Evolutionary conservation across 2,329 filamentous ascomycete species (phyloP).

Genomic region (Mycocentrospora acerina): DNA sequence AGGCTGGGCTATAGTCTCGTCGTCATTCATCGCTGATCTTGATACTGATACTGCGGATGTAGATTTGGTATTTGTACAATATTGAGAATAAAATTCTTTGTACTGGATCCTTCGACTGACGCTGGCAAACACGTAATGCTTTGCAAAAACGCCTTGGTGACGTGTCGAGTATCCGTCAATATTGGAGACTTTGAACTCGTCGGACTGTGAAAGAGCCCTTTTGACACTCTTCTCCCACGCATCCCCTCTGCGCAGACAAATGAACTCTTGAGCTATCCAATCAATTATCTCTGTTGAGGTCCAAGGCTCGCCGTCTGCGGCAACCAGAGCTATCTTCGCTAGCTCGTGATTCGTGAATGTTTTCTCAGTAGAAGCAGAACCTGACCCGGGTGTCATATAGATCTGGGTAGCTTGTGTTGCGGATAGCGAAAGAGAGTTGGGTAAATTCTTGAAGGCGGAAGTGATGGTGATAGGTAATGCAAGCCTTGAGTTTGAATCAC

Average conservation of each 20-base stretch:
- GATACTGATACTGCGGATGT: constrained; percentile 2
- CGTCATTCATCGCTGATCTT: not conserved
- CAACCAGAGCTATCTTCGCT: constrained; percentile 14
- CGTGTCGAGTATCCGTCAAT: not conserved
- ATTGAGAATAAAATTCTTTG: constrained; percentile 4
- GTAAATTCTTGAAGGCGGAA: too few species aligned
- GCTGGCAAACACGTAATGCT: constrained; percentile 4
- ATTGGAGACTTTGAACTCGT: constrained; percentile 12
- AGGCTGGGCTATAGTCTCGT: too few species aligned
- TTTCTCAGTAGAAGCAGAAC: too few species aligned
- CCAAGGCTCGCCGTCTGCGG: constrained; percentile 10
- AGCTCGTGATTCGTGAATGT: constrained; percentile 8
- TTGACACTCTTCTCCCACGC: constrained; percentile 17
- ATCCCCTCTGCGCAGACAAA: constrained; percentile 8
- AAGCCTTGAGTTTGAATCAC: too few species aligned
- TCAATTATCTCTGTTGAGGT: constrained; percentile 9
- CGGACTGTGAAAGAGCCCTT: constrained; percentile 10
- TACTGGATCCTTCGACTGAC: not conserved
- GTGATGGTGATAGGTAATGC: too few species aligned
- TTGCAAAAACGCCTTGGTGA: too few species aligned
- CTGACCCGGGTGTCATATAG: too few species aligned
- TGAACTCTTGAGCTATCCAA: constrained; percentile 14
- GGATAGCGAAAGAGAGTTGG: too few species aligned
- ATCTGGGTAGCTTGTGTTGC: too few species aligned
- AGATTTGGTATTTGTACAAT: not conserved